Evolutionary conservation across 805 yeast genomes (phyloP), one percentile per base, ranked within the genome.

Genomic region (Ogataea salicorniae): DNA sequence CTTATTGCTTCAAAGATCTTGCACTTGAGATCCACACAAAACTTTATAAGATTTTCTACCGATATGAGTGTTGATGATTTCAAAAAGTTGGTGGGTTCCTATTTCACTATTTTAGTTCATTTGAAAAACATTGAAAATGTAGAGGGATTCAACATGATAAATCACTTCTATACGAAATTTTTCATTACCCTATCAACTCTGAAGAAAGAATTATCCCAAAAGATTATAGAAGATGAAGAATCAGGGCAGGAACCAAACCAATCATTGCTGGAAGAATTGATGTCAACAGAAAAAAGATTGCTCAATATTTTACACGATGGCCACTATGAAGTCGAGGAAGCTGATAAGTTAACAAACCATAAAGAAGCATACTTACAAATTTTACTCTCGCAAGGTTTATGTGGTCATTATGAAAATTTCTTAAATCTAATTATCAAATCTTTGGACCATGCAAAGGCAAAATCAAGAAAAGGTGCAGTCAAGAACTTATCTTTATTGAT

Each of bases 381-480:
- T 5, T 43, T 72, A 16, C 47, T 62, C 3, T 56, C 69, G 1
- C 66, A 64, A 42, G 64, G 64, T 5, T 53, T 74, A 16, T 46
- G 68, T 11, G 54, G 61, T 4, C 60, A 73, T 3, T 82, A 83
- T 56, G 84, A 82, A 18, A 70, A 68, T 2, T 80, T 83, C 45
- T 52, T 86, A 43, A 65, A 64, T 22, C 64, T 81, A 15, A 62
- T 86, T 3, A 55, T 84, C 23, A 64, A 69, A 3, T 66, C 78
- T 1, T 60, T 83, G 26, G 75, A 71, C 29, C 75, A 76, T 52
- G 65, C 74, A 1, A 77, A 76, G 49, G 71, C 75, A 34, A 79
- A 76, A 48, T 63, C 82, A 1, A 72, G 83, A 57, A 72, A 86
- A 0, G 77, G 81, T 43, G 89, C 94, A 0, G 72, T 89, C 15